Percentiles rank a stretch among this genome's conserved stretches.
Evolutionary conservation across 2,329 filamentous ascomycete genomes (phyloP).

Genomic region (Pseudohalonectria lignicola): DNA sequence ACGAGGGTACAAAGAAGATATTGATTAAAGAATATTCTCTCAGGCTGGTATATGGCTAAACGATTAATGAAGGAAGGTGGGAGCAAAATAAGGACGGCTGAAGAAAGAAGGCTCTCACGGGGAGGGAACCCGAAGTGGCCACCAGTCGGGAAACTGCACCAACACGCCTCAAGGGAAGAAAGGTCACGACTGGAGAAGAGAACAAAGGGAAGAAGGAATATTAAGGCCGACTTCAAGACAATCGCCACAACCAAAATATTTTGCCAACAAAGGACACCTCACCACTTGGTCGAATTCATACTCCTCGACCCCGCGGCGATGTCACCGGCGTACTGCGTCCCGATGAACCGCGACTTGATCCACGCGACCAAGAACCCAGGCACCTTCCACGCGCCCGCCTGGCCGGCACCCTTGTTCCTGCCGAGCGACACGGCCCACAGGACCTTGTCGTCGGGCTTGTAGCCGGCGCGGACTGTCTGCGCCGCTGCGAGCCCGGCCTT

Average conservation of each 20-base stretch:
- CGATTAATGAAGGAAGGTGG: too few species aligned
- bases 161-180: too few species aligned
- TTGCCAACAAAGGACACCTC: not conserved
- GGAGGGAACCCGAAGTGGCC: too few species aligned
- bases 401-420: constrained; percentile 14
- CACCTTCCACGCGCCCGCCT: constrained; percentile 12
- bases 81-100: too few species aligned
- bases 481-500: constrained; percentile 3
- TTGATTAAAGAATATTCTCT: not conserved
- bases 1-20: not conserved
- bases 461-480: too few species aligned
- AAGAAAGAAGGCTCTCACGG: too few species aligned
- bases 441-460: constrained; percentile 8
- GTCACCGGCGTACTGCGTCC: constrained; percentile 4
- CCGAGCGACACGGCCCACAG: constrained; percentile 13
- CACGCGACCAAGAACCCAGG: constrained; percentile 11
- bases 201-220: not conserved
- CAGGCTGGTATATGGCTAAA: not conserved
- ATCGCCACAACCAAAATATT: not conserved
- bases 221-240: not conserved
- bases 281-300: too few species aligned
- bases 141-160: too few species aligned
- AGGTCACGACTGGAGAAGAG: not conserved
- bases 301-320: too few species aligned
- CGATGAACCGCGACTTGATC: constrained; percentile 12